Evolutionary conservation across 2,329 filamentous ascomycete species (phyloP), one percentile per base, ranked within the genome.

Genomic region (Colletotrichum aenigma): DNA sequence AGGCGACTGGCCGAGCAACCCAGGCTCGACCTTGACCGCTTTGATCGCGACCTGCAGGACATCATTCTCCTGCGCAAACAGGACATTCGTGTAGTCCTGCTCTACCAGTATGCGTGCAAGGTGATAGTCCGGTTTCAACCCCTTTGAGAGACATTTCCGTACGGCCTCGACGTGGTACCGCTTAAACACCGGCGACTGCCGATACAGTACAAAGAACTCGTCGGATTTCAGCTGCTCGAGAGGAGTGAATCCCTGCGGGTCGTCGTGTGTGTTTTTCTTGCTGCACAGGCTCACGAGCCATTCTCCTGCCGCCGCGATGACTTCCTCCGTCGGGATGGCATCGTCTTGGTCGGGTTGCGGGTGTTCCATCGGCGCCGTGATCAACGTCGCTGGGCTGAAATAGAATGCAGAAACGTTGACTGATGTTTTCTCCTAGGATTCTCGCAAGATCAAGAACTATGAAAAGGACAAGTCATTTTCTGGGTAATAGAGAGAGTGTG

Each of bases 361-460:
- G n/a, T 21, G 6, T 52, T 52, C 43, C 43, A 52, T 52, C n/a
- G 18, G 38, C 38, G 43, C 43, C 43, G 43, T 52, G 38, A 52
- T 13, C 2, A 18, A 52, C n/a, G n/a, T 21, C 0, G 43, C 43
- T 1, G n/a, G 10, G 43, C n/a, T 21, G 43, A 52, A 12, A 13
- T 1, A 48, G 43, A 21, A 1, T 13, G 10, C 4, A 48, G 43
- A 21, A 21, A 48, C 3, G 6, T 48, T 48, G 3, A 21, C 4
- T 6, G 0, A 48, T 21, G 3, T 6, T 48, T 10, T 4, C 43
- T 48, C 3, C n/a, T 7, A 48, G 2, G n/a, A 0, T 3, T 48
- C 6, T 48, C 15, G 43, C 18, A 48, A 8, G 5, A 21, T 6
- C 18, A n/a, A n/a, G 9, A 48, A 48, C 18, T 52, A 21, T 52